These are phyloP conservation scores for Barnettozyma pratensis DNA, from an alignment of 805 yeast genomes.

Conservation along the genomic window DNA sequence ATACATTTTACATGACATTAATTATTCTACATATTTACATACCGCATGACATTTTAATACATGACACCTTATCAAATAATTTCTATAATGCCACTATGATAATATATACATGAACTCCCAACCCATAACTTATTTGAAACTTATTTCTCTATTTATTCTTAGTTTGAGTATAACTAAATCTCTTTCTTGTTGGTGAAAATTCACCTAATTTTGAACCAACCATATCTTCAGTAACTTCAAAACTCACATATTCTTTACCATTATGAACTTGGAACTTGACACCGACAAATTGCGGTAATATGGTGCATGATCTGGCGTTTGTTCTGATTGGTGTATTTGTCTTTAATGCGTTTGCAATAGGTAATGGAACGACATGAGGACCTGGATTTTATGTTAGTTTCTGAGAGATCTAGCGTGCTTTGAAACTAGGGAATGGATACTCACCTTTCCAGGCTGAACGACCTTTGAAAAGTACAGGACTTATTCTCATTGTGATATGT, in stretches of 20 bases:
- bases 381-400: slow-evolving; percentile 34
- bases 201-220: slow-evolving; percentile 95
- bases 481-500: slow-evolving; percentile 31
- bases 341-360: slow-evolving; percentile 79
- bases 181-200: slow-evolving; percentile 90
- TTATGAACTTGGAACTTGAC: slow-evolving; percentile 92
- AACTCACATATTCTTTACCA: slow-evolving; percentile 88
- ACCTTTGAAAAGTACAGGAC: slow-evolving; percentile 31
- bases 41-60: too few species aligned
- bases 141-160: slow-evolving; percentile 41
- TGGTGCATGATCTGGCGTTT: slow-evolving; percentile 92
- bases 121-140: not conserved
- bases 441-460: slow-evolving; percentile 58
- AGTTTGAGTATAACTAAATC: slow-evolving; percentile 75
- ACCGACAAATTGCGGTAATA: slow-evolving; percentile 94
- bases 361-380: slow-evolving; percentile 91
- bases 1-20: not conserved
- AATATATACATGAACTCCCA: slow-evolving; percentile 1
- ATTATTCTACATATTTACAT: not conserved
- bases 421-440: slow-evolving; percentile 8
- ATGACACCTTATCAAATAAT: not conserved
- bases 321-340: slow-evolving; percentile 87
- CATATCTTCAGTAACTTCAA: slow-evolving; percentile 90
- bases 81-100: not conserved
- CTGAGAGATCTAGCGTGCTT: not conserved